Evolutionary conservation across 495 filamentous ascomycete genomes (phyloP), one percentile per base, ranked within the genome.

Genomic region (Lichenothelia convexa): DNA sequence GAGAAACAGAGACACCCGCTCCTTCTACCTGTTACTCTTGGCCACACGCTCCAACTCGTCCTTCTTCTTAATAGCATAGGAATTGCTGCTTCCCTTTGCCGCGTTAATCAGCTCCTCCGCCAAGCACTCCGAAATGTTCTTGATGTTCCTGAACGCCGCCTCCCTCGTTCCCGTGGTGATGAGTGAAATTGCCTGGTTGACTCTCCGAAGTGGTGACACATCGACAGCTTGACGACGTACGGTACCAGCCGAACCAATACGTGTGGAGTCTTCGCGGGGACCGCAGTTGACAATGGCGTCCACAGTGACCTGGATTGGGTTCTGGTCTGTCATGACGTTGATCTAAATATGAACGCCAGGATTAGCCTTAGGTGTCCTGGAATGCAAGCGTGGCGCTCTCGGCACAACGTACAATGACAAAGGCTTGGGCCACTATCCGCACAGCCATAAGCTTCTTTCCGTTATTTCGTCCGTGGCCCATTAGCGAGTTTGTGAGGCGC

Each of bases 381-480:
- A n/a, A n/a, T n/a, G n/a, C n/a, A n/a, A 33, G 18, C 13, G n/a
- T n/a, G n/a, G n/a, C n/a, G n/a, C n/a, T n/a, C n/a, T n/a, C n/a
- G n/a, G n/a, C n/a, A n/a, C 20, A 36, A 72, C 85, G 64, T 74
- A 93, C 85, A 59, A 99, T 95, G 69, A 94, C 91, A 64, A 99
- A 99, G 50, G 87, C 64, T 68, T 99, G 89, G 44, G 87, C 86
- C 54, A 99, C 87, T 46, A 99, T 99, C 62, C 89, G 85, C 61
- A 94, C 85, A 58, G 89, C 91, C 83, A 91, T 92, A 47, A 95
- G 78, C 82, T 99, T 99, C 79, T 99, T 99, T 66, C 89, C 89
- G 80, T 92, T 95, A 78, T 99, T 99, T 65, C 89, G 91, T 59
- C 89, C 89, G 74, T 99, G 93, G 91, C 95, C 95, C 89, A 99